Percentiles rank a stretch among this genome's conserved stretches.
Evolutionary conservation across 345 rosid genomes (phyloP).

Genomic region (Lepidium didymum): DNA sequence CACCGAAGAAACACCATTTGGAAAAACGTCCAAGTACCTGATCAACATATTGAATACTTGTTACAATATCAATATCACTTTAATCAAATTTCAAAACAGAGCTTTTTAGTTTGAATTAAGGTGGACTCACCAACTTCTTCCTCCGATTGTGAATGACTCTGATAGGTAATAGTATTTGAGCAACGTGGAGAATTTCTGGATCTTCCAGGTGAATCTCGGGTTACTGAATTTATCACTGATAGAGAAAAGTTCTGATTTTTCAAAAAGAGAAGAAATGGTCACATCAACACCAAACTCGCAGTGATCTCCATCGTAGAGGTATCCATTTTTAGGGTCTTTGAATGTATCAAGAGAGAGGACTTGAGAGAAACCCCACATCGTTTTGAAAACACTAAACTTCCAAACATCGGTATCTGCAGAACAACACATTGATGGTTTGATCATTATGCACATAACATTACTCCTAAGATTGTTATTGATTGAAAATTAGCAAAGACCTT

Average conservation of each 20-base stretch:
- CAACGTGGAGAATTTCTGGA: not conserved
- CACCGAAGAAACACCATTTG: not conserved
- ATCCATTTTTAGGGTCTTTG: not conserved
- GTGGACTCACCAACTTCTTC: slow-evolving; percentile 14
- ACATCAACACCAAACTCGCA: slow-evolving; percentile 27
- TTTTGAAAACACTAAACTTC: not conserved
- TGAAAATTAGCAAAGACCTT: not conserved
- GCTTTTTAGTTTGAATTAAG: too few species aligned
- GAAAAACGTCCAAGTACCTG: slow-evolving; percentile 8
- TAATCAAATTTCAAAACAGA: too few species aligned
- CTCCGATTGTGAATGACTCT: not conserved
- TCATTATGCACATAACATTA: not conserved
- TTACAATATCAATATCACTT: not conserved
- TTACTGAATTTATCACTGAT: not conserved
- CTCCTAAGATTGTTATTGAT: not conserved
- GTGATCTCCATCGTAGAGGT: slow-evolving; percentile 20
- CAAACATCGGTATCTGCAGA: slow-evolving; percentile 1
- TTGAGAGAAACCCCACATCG: slow-evolving; percentile 20
- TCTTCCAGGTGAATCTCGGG: not conserved
- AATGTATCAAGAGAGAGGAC: not conserved
- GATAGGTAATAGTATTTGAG: not conserved
- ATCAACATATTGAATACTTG: not conserved
- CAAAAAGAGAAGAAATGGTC: not conserved
- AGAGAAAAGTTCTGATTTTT: slow-evolving; percentile 7
- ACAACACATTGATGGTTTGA: not conserved